These are phyloP conservation scores for Crithidia mellificae DNA, from an alignment of 208 protist genomes.

Conservation along the genomic window DNA sequence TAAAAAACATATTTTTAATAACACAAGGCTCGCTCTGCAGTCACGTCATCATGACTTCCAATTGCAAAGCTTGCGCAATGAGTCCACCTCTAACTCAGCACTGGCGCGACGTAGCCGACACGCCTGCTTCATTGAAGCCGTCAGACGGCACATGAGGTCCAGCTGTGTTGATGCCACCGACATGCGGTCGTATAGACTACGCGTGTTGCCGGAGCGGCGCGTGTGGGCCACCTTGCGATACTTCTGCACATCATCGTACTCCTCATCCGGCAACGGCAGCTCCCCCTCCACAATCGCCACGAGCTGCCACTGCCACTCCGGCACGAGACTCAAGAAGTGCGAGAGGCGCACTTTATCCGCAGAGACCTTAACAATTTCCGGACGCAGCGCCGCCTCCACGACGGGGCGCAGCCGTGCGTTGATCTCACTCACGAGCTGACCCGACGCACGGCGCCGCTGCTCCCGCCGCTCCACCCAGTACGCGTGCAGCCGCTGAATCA, in stretches of 20 bases:
- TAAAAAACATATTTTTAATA: no score
- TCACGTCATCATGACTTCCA: constrained; percentile 16
- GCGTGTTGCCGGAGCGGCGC: constrained; percentile 56
- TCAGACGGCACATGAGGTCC: constrained; percentile 35
- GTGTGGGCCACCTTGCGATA: constrained; percentile 69
- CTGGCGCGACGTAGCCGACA: constrained; percentile 35
- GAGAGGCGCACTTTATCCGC: constrained; percentile 62
- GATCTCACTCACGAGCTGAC: constrained; percentile 45
- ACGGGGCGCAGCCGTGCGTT: constrained; percentile 43
- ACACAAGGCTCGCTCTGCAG: not conserved
- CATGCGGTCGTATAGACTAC: constrained; percentile 59
- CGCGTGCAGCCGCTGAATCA: constrained; percentile 41
- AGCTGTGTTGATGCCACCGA: constrained; percentile 38
- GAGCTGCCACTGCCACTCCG: constrained; percentile 79
- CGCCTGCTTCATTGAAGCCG: constrained; percentile 36
- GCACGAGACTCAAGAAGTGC: constrained; percentile 72
- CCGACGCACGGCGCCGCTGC: constrained; percentile 40
- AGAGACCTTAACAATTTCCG: constrained; percentile 72
- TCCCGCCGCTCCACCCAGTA: constrained; percentile 68
- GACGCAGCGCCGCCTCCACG: constrained; percentile 54
- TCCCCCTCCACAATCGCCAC: constrained; percentile 63
- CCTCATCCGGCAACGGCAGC: constrained; percentile 70
- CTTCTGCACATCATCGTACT: constrained; percentile 78
- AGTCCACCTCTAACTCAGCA: constrained; percentile 44
- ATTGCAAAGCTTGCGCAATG: constrained; percentile 35